Base-by-base conservation (phyloP, 345 rosid species). In the Hevea brasiliensis region DNA sequence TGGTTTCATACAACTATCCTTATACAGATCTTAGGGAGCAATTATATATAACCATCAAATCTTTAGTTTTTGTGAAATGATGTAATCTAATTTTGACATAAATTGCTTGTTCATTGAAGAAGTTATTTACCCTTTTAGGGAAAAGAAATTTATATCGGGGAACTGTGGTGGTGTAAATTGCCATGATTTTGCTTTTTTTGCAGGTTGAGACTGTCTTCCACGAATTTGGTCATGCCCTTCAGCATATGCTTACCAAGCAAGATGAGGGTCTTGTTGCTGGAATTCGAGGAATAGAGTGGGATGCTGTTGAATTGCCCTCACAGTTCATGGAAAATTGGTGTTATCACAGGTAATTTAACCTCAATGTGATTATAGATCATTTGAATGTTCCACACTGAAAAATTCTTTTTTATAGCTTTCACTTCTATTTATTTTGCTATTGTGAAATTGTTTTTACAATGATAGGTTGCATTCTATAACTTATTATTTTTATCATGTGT, bases 311-410 rank as follows among this genome's bases (percentile, higher is more conserved):
- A 79, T 82, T 93, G 76, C 96, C 97, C 51, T 93, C 98, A 17
- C 98, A 93, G 61, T 93, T 93, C 80, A 93, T 94, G 98, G 97
- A 93, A 85, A 93, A 93, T 69, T 93, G 98, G 98, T 93, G 98
- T 82, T 93, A 91, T 84, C 98, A 91, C 77, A 89, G 94, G 98
- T 93, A n/a, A 56, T 60, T n/a, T 73, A 45, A 13, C 23, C 51
- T 47, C 47, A 70, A 26, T 42, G 21, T 70, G 13, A 50, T 50
- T 27, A 20, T n/a, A 4, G 23, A 13, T 47, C 21, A 23, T 59
- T 60, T 37, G 42, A 74, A 53, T 64, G 62, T 64, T 70, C 71
- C 24, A 44, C 27, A 50, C 1, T 54, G 29, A 2, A 48, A 65
- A n/a, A n/a, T n/a, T n/a, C n/a, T n/a, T 32, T 32, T 32, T 32